Base-by-base conservation (phyloP, 1,139 yeast species). In the Spencermartinsiella ligniputridi region DNA sequence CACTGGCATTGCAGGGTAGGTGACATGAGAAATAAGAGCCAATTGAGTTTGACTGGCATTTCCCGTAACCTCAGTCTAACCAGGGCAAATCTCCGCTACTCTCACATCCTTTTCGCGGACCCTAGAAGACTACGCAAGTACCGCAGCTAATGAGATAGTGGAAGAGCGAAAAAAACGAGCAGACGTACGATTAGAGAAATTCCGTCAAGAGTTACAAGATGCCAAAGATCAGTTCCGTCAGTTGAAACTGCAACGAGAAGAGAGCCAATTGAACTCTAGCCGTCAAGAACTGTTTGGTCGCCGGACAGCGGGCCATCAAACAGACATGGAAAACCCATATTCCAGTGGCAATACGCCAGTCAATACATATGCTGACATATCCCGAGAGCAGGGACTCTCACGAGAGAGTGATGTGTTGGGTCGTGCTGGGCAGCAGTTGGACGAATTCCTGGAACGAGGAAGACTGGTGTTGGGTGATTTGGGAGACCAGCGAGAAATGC, bases 381-480 rank as follows among this genome's bases (percentile, higher is more conserved):
- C 63, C 44, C 50, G 73, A 53, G 77, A 72, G 51, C 84, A 85
- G 46, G 95, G 95, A 0, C 67, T 87, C 45, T 70, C 76, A 48
- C 76, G 81, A 50, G 97, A 89, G 60, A 74, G 74, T 33, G 76
- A 76, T 44, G 75, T 83, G 6, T 70, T 92, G 46, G 74, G 76
- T 21, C 70, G 87, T 46, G 89, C 96, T 0, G 81, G 85, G 27
- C 81, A 80, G 47, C 96, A 87, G 60, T 68, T 92, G 52, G 98
- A 92, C 61, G 89, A 86, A 53, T 88, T 92, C 40, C 66, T 92
- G 43, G 97, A 87, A 58, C 83, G 88, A 81, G 97, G 97, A 1
- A 80, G 84, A 50, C 77, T 78, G 46, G 89, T 96, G 1, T 76
- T 89, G 54, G 95, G 86, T 43, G 96, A 90, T 59, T 72, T 92